These are phyloP conservation scores for Leucogyrophana mollusca DNA, from an alignment of 768 basidiomycete genomes.

Conservation along the genomic window DNA sequence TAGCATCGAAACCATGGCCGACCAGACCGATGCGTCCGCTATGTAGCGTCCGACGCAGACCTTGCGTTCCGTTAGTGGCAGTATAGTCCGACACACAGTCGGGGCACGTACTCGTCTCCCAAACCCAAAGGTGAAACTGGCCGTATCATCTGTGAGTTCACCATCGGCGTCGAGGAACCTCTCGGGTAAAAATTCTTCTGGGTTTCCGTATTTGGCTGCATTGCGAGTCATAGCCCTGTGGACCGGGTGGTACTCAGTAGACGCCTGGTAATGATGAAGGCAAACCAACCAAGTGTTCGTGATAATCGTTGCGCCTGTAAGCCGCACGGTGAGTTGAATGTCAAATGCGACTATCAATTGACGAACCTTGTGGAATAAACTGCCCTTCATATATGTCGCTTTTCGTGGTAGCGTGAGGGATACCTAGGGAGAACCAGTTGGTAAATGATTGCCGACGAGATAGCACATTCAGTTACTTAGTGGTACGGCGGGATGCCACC, in stretches of 20 bases:
- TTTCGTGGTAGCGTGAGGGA: slow-evolving; percentile 33
- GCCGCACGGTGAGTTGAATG: background rate
- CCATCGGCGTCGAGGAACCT: slow-evolving; percentile 27
- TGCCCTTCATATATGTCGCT: slow-evolving; percentile 47
- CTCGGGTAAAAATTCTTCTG: slow-evolving; percentile 35
- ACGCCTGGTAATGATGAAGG: background rate
- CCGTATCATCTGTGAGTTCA: slow-evolving; percentile 26
- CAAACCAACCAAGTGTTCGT: slow-evolving; percentile 23
- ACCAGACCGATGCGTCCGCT: slow-evolving; percentile 39
- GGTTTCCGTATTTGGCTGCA: slow-evolving; percentile 31
- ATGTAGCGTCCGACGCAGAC: slow-evolving; percentile 42
- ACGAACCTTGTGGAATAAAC: slow-evolving; percentile 52
- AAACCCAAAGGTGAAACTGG: slow-evolving; percentile 32
- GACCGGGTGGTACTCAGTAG: background rate
- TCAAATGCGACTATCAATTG: background rate
- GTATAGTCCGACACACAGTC: background rate
- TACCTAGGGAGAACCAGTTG: slow-evolving; percentile 15
- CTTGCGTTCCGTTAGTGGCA: background rate
- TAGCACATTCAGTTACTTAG: slow-evolving; percentile 21
- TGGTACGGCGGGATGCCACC: slow-evolving; percentile 35
- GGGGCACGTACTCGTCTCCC: slow-evolving; percentile 30
- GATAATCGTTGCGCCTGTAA: slow-evolving; percentile 25
- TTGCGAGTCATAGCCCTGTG: slow-evolving; percentile 32
- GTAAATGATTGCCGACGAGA: background rate
- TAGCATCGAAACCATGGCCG: slow-evolving; percentile 32